These are phyloP conservation scores for Fraxinus platypoda DNA, from an alignment of 305 asterid genomes.

Conservation along the genomic window DNA sequence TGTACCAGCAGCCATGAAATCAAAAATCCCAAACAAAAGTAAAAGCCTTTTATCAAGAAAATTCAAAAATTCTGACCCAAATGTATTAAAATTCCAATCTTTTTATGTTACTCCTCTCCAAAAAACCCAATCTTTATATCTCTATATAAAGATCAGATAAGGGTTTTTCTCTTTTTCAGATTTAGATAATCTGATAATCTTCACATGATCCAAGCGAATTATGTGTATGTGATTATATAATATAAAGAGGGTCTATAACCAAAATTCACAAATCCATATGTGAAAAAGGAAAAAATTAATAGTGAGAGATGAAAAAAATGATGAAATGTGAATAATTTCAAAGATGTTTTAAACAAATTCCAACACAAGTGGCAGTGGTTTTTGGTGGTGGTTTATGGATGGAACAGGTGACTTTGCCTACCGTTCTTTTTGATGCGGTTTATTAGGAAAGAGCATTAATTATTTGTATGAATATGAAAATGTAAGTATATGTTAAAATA, in stretches of 20 bases:
- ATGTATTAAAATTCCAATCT: slow-evolving; percentile 18
- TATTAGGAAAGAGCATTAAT: neutral
- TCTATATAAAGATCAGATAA: slow-evolving; percentile 37
- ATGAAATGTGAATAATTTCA: neutral
- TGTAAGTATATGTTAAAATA: neutral
- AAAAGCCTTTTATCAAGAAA: slow-evolving; percentile 10
- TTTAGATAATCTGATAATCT: slow-evolving; percentile 35
- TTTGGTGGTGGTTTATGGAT: slow-evolving; percentile 50
- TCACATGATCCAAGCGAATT: slow-evolving; percentile 34
- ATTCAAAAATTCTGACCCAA: slow-evolving; percentile 25
- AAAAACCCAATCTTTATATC: slow-evolving; percentile 44
- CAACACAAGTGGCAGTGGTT: slow-evolving; percentile 60
- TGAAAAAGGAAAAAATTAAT: slow-evolving; percentile 35
- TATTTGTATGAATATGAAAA: neutral
- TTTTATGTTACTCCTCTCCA: slow-evolving; percentile 14
- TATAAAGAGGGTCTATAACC: slow-evolving; percentile 2
- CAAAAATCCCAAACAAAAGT: slow-evolving; percentile 28
- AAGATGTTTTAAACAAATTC: slow-evolving; percentile 40
- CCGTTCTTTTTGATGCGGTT: slow-evolving; percentile 9
- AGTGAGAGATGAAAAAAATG: slow-evolving; percentile 27
- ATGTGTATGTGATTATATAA: slow-evolving; percentile 24
- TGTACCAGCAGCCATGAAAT: slow-evolving; percentile 80
- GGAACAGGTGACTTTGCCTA: slow-evolving; percentile 45
- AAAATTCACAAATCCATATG: slow-evolving; percentile 7
- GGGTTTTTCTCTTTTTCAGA: slow-evolving; percentile 31